A percentile compares a stretch with the other conserved stretches of the same genome.
Evolutionary conservation across 306 rosid genomes (phyloP).

Genomic region (Cotoneaster glaucophyllus): DNA sequence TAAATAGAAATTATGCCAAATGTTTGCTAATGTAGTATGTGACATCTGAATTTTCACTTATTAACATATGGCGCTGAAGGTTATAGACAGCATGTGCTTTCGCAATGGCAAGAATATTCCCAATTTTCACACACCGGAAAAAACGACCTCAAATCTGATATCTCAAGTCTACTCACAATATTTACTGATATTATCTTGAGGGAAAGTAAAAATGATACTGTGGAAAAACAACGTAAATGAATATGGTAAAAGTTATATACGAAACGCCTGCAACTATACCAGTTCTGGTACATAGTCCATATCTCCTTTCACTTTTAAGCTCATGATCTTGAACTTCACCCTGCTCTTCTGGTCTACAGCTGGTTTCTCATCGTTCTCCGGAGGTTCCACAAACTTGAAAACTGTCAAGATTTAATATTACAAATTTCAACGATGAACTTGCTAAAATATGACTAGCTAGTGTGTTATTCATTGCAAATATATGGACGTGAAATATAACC

Average conservation of each 20-base stretch:
- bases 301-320: slow-evolving; percentile 78
- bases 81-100: background rate
- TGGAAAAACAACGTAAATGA: background rate
- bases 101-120: background rate
- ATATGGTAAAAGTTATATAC: background rate
- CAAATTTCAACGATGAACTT: slow-evolving; percentile 14
- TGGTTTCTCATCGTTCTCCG: slow-evolving; percentile 67
- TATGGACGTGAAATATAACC: background rate
- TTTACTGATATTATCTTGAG: background rate
- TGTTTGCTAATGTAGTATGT: background rate
- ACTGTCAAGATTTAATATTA: slow-evolving; percentile 39
- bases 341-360: slow-evolving; percentile 57
- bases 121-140: background rate
- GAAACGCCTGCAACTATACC: slow-evolving; percentile 39
- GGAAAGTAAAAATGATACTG: background rate
- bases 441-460: background rate
- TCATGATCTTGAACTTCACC: slow-evolving; percentile 92
- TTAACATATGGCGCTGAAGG: background rate
- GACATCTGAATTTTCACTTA: background rate
- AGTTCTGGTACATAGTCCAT: slow-evolving; percentile 83
- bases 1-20: background rate
- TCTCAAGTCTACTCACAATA: too few species aligned
- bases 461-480: background rate
- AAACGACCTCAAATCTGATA: background rate
- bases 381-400: slow-evolving; percentile 91